Conservation (phyloP, 768 basidiomycete species). For the Naganishia vaughanmartiniae region DNA sequence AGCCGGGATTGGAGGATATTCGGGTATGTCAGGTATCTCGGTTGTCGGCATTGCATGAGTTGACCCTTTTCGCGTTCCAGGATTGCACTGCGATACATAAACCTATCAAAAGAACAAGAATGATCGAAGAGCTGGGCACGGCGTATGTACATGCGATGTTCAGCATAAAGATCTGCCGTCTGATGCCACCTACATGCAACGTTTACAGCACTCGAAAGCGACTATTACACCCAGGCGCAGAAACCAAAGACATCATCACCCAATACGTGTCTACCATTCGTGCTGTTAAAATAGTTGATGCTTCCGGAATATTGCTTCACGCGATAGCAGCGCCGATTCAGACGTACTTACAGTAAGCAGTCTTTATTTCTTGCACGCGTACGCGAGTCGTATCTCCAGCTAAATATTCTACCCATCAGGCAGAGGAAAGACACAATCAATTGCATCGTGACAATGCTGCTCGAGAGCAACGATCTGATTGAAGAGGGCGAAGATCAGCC, state of each 20-base stretch:
- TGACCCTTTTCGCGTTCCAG: constrained; percentile 51
- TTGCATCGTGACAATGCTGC: constrained; percentile 84
- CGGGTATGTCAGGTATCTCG: constrained; percentile 57
- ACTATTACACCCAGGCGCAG: constrained; percentile 90
- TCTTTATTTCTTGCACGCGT: neutral
- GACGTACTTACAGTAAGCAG: constrained; percentile 71
- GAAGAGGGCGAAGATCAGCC: constrained; percentile 68
- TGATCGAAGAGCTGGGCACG: constrained; percentile 74
- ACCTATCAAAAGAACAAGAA: constrained; percentile 67
- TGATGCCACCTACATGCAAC: neutral
- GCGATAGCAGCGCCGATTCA: constrained; percentile 92
- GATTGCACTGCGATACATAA: constrained; percentile 72
- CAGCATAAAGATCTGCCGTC: neutral
- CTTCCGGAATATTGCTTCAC: constrained; percentile 85
- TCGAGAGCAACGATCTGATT: constrained; percentile 78
- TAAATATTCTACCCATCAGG: neutral
- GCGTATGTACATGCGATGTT: constrained; percentile 59
- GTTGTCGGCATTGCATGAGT: neutral
- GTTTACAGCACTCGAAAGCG: constrained; percentile 64
- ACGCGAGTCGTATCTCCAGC: neutral
- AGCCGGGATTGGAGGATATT: constrained; percentile 78
- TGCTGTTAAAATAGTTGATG: constrained; percentile 84
- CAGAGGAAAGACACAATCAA: constrained; percentile 76
- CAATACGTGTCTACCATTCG: constrained; percentile 92
- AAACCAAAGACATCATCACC: constrained; percentile 81